Conservation (phyloP, 2,329 filamentous ascomycete species). For the Calycina herbarum region DNA sequence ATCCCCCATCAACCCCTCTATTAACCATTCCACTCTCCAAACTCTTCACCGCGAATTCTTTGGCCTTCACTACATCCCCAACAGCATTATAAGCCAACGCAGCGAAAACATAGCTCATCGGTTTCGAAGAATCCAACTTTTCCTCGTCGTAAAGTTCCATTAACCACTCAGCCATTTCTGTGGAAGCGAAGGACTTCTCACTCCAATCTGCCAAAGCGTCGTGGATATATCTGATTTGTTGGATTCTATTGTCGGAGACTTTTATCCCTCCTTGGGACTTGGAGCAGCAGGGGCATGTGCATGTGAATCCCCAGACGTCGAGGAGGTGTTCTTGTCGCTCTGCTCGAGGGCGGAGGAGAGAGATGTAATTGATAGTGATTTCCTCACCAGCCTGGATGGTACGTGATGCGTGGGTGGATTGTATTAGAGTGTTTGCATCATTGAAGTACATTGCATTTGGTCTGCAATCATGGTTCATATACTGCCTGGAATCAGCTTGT, state of each 20-base stretch:
- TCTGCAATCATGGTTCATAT: background rate
- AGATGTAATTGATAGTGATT: background rate
- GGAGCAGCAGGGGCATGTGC: background rate
- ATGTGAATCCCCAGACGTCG: background rate
- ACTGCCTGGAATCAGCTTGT: background rate
- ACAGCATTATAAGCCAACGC: background rate
- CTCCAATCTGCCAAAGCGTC: background rate
- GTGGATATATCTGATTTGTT: background rate
- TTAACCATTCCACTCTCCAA: background rate
- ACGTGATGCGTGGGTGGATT: background rate
- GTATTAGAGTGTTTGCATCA: background rate
- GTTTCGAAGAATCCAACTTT: background rate
- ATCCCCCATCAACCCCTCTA: background rate
- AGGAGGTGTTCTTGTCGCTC: background rate
- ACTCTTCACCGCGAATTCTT: background rate
- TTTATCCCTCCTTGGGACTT: background rate
- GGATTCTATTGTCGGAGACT: background rate
- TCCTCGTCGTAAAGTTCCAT: background rate
- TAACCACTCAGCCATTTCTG: background rate
- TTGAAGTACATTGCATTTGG: slow-evolving; percentile 2
- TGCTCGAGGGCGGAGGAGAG: background rate
- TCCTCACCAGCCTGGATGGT: background rate
- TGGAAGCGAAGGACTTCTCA: background rate
- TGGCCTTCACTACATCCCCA: background rate
- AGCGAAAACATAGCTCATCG: background rate